Evolutionary conservation across 106 monocot species (phyloP), one percentile per base, ranked within the genome.

Genomic region (Dendrobium officinale): DNA sequence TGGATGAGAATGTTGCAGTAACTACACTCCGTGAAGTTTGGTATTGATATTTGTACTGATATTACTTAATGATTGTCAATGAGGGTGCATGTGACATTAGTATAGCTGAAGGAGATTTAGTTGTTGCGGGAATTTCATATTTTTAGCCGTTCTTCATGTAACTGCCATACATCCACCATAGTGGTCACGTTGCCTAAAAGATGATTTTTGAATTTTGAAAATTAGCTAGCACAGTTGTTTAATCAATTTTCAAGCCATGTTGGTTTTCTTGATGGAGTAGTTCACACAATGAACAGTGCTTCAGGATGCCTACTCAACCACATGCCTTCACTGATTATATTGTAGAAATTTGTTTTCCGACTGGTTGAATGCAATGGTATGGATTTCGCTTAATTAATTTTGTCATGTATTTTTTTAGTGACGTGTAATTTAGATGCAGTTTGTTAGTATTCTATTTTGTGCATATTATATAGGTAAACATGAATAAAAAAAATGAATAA

Each of bases 41-140:
- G 68, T 80, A n/a, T 6, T 67, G 70, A 22, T 59, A 61, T 42
- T 59, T 37, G 44, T 61, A 42, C 78, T 56, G 59, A 59, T 13
- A 20, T 79, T 79, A 24, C 5, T 66, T 9, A 78, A n/a, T 56
- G 40, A 42, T 15, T 79, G 26, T 49, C 26, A 67, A n/a, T 70
- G 80, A 70, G 15, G 70, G 80, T 72, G 51, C 47, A 29, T 48
- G 15, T 24, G 80, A 80, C 49, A 45, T n/a, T 79, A 27, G 24
- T 13, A 26, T 51, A 19, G 27, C 72, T 11, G 33, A 72, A 72
- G 70, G 22, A 31, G 72, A 40, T 80, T 48, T 72, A 80, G 55
- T 11, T 74, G 80, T 37, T 56, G 73, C 31, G 9, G 55, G n/a
- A 41, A 20, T 48, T 18, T 74, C 73, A 56, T 74, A 20, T 56